These are phyloP conservation scores for Lasiodiplodia theobromae DNA, from an alignment of 2,329 filamentous ascomycete species.

Conservation along the genomic window DNA sequence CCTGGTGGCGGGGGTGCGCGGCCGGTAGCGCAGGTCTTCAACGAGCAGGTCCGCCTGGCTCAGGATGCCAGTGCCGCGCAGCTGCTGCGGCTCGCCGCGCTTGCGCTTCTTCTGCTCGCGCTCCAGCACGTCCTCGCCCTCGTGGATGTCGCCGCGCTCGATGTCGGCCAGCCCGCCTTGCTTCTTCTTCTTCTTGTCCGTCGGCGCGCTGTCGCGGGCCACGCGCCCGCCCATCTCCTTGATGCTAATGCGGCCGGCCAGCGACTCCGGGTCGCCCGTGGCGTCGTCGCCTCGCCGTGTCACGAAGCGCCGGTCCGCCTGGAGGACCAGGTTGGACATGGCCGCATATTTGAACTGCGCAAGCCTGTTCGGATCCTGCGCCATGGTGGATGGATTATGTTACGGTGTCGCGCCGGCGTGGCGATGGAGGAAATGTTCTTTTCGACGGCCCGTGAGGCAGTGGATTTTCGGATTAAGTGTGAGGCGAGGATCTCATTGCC, in stretches of 20 bases:
- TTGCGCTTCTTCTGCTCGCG: conserved; percentile 88
- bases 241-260: conserved; percentile 92
- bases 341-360: conserved; percentile 99
- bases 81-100: conserved; percentile 72
- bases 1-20: conserved; percentile 87
- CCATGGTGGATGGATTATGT: conserved; percentile 61
- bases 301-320: conserved; percentile 97
- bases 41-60: conserved; percentile 85
- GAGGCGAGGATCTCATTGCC: conserved; percentile 24
- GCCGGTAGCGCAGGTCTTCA: conserved; percentile 90
- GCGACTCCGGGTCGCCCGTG: conserved; percentile 95
- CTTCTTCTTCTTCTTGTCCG: conserved; percentile 63
- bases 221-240: conserved; percentile 92
- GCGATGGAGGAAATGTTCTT: conserved; percentile 21
- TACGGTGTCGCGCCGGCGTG: conserved; percentile 27
- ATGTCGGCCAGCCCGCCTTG: conserved; percentile 70
- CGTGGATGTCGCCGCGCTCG: conserved; percentile 76
- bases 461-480: conserved; percentile 18
- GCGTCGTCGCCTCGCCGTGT: conserved; percentile 92
- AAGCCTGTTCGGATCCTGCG: conserved; percentile 65
- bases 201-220: conserved; percentile 79
- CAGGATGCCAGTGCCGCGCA: conserved; percentile 77
- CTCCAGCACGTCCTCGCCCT: conserved; percentile 83
- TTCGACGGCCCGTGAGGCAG: conserved; percentile 16
- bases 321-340: conserved; percentile 99